Base-by-base conservation (phyloP, 2,329 filamentous ascomycete species). In the Colletotrichum sp. region DNA sequence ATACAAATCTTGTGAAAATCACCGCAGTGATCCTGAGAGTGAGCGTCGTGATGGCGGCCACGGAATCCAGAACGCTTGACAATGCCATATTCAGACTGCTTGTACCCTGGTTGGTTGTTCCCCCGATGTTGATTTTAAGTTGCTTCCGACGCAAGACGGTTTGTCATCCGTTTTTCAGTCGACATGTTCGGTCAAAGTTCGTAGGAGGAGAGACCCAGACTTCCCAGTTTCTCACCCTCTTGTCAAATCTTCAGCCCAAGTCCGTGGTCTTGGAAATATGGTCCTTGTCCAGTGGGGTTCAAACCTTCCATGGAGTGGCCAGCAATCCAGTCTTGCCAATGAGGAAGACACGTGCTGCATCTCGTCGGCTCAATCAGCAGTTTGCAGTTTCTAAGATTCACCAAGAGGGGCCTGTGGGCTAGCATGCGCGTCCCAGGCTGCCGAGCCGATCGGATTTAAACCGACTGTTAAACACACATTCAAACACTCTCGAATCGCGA, bases 1-100 rank as follows among this genome's bases (percentile, higher is more conserved):
- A 10, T n/a, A 72, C 72, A 18, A 67, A 72, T 75, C 69, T 61
- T 1, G 72, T 75, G 30, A 75, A 75, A 3, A 75, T 9, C 2
- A 75, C 21, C 15, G 69, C n/a, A 6, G 61, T 58, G 12, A 26
- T 18, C 3, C 72, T 62, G 2, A 72, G 30, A 7, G 36, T 72
- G 2, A 75, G 36, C 4, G 72, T 72, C 13, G 72, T 48, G 5
- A 36, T 56, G 7, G 68, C 72, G n/a, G 34, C 32, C 5, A 72
- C 28, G 38, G 72, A 69, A 24, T 75, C 62, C 4, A 75, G 21
- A 13, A 75, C 38, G 6, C 32, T 43, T 3, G 36, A 15, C 6
- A 60, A 4, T 3, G 32, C 69, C 72, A 75, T 75, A 15, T 32
- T 30, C 56, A 10, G 56, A 21, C 3, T 13, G n/a, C 0, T 3